A percentile compares a stretch with the other conserved stretches of the same genome.
Evolutionary conservation across 306 rosid genomes (phyloP).

Genomic region (Dalbergia cochinchinensis): DNA sequence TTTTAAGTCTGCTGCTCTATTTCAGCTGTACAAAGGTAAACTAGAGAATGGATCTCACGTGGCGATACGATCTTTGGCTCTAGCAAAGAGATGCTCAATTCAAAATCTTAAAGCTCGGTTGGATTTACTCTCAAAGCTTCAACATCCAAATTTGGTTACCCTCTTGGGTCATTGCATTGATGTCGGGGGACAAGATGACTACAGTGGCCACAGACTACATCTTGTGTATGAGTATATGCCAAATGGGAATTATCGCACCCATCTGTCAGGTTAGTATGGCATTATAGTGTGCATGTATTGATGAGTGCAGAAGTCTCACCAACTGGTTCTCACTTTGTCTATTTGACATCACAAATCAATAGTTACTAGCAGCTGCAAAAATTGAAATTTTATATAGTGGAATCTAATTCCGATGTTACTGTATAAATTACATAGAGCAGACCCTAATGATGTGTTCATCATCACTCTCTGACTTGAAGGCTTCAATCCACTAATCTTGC

Average conservation of each 20-base stretch:
- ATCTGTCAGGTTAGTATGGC: slow-evolving; percentile 73
- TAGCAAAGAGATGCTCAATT: slow-evolving; percentile 68
- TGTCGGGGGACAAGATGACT: slow-evolving; percentile 60
- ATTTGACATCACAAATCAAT: background rate
- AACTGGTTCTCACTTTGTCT: background rate
- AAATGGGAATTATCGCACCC: slow-evolving; percentile 62
- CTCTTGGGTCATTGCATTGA: slow-evolving; percentile 82
- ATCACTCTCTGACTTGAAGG: slow-evolving; percentile 5
- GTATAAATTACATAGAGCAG: too few relatives aligned
- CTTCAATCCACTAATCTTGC: slow-evolving; percentile 38
- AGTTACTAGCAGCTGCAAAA: background rate
- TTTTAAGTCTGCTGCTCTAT: slow-evolving; percentile 20
- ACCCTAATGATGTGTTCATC: background rate
- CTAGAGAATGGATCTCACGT: slow-evolving; percentile 73
- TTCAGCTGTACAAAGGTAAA: slow-evolving; percentile 77
- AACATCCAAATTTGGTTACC: slow-evolving; percentile 81
- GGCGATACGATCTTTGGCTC: slow-evolving; percentile 62
- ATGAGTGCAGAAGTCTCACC: slow-evolving; percentile 4
- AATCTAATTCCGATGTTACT: background rate
- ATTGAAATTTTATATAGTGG: background rate
- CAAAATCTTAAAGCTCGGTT: slow-evolving; percentile 74
- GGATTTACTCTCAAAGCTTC: slow-evolving; percentile 83
- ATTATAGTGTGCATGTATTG: background rate
- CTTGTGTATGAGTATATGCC: slow-evolving; percentile 77
- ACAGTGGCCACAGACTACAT: slow-evolving; percentile 54